Conservation (phyloP, 225 moss, liverwort and hornwort species). For the Marchantia paleacea region DNA sequence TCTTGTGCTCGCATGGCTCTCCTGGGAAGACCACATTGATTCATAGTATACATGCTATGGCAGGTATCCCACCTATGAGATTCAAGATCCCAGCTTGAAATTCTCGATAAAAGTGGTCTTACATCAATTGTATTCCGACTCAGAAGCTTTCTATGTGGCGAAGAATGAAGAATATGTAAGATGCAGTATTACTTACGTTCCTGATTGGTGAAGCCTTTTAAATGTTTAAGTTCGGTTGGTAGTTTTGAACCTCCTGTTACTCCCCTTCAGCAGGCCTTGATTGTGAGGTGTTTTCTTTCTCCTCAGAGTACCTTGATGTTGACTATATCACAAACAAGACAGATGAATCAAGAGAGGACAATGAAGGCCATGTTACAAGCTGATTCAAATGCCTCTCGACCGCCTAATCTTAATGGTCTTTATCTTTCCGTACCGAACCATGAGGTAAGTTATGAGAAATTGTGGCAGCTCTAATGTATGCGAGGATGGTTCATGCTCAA, state of each 20-base stretch:
- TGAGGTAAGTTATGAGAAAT: constrained; percentile 14
- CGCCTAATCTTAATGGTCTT: background rate
- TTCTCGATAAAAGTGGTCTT: constrained; percentile 20
- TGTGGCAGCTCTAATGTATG: no score
- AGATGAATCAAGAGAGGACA: constrained; percentile 9
- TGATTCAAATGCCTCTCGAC: background rate
- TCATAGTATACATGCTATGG: background rate
- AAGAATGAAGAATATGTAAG: constrained; percentile 17
- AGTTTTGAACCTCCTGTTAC: background rate
- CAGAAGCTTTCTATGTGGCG: background rate
- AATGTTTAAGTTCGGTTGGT: background rate
- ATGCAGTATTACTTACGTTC: background rate
- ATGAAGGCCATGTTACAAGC: constrained; percentile 21
- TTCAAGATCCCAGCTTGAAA: constrained; percentile 17
- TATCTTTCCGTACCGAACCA: constrained; percentile 22
- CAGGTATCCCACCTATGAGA: constrained; percentile 30
- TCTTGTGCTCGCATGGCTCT: no score
- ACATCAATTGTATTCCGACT: constrained; percentile 1
- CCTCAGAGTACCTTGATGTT: constrained; percentile 21
- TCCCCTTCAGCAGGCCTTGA: background rate
- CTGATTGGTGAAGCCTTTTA: no score
- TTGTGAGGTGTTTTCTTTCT: background rate
- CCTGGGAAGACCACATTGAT: no score
- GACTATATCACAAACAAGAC: background rate
- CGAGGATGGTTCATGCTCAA: no score